A percentile compares a stretch with the other conserved stretches of the same genome.
phyloP scores from a whole-genome alignment of 306 rosid species.

The Medicago arabica region DNA sequence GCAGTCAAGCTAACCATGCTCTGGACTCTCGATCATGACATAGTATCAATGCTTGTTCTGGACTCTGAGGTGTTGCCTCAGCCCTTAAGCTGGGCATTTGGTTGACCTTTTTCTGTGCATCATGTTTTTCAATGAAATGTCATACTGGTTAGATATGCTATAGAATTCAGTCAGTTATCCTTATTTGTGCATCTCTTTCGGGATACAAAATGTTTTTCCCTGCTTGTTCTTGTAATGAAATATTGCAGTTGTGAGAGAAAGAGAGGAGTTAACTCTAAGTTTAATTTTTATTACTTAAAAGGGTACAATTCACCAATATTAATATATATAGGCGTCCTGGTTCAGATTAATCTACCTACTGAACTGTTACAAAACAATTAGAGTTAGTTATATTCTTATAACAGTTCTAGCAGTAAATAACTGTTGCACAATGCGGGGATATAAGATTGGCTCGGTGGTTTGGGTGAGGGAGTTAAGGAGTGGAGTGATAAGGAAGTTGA shows the following conservation, averaged over 20 bases:
- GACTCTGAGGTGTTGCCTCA: constrained; percentile 3
- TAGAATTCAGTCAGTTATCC: background rate
- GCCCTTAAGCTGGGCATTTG: background rate
- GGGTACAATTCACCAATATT: background rate
- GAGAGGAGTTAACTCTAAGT: background rate
- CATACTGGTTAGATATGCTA: background rate
- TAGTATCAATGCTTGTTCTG: background rate
- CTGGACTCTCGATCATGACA: constrained; percentile 10
- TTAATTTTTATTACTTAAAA: background rate
- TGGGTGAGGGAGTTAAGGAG: background rate
- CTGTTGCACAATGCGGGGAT: background rate
- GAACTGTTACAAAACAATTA: background rate
- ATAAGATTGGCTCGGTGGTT: background rate
- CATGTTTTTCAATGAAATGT: background rate
- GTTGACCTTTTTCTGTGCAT: background rate
- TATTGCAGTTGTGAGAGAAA: background rate
- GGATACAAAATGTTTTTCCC: background rate
- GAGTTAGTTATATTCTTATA: background rate
- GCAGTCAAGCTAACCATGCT: background rate
- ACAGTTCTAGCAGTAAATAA: background rate
- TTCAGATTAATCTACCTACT: background rate
- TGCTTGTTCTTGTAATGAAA: background rate
- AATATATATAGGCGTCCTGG: background rate
- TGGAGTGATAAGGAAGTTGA: constrained; percentile 3
- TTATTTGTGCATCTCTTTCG: background rate